These are phyloP conservation scores for Cucumis sativus DNA, from an alignment of 306 rosid species.

Conservation along the genomic window DNA sequence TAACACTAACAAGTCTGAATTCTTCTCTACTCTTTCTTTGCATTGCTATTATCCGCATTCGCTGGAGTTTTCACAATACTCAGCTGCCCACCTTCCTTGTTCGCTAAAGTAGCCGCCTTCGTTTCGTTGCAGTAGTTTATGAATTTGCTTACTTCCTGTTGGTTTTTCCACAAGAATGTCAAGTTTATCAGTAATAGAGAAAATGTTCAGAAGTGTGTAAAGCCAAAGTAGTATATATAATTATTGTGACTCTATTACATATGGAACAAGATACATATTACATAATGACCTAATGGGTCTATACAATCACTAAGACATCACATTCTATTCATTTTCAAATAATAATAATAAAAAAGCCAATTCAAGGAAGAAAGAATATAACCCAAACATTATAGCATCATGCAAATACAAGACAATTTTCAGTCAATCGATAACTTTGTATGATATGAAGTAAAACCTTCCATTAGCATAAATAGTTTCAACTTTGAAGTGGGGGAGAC, in stretches of 20 bases:
- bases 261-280: not conserved
- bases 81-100: constrained; percentile 78
- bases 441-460: not conserved
- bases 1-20: not conserved
- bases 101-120: constrained; percentile 73
- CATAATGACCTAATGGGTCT: not conserved
- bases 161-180: constrained; percentile 1
- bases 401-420: not conserved
- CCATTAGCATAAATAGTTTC: not conserved
- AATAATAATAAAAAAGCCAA: not conserved
- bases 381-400: not conserved
- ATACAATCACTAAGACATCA: not conserved
- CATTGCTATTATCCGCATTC: constrained; percentile 16
- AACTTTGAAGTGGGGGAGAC: not conserved
- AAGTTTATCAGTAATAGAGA: not conserved
- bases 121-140: constrained; percentile 78
- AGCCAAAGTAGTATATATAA: not conserved
- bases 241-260: not conserved
- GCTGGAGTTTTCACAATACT: constrained; percentile 41
- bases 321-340: not conserved
- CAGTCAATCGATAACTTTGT: not conserved
- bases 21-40: constrained; percentile 23
- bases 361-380: not conserved
- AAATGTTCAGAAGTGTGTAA: not conserved
- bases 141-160: constrained; percentile 83